Conservation (phyloP, 2,329 filamentous ascomycete genomes). For the Colletotrichum melonis region DNA sequence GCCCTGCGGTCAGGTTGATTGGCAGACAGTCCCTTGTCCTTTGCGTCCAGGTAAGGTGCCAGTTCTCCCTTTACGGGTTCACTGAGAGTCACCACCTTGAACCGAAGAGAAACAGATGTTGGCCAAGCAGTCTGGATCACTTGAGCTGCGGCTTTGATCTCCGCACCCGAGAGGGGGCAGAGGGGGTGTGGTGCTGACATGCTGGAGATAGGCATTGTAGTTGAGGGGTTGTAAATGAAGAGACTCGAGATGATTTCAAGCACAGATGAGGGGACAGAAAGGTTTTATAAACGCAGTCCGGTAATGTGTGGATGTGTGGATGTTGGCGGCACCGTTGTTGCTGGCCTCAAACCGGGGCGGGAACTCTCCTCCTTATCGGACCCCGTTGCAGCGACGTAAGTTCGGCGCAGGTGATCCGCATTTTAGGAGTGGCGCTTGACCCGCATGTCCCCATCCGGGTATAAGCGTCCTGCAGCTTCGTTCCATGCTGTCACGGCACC, state of each 20-base stretch:
- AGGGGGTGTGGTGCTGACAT: slow-evolving; percentile 60
- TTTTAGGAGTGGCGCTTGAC: slow-evolving; percentile 16
- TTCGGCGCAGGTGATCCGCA: slow-evolving; percentile 20
- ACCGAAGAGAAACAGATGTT: slow-evolving; percentile 64
- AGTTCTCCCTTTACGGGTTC: slow-evolving; percentile 67
- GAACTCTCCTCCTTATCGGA: slow-evolving; percentile 8
- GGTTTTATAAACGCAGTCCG: background rate
- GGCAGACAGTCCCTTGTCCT: slow-evolving; percentile 50
- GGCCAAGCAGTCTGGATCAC: slow-evolving; percentile 68
- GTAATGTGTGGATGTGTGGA: background rate
- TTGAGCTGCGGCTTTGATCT: slow-evolving; percentile 63
- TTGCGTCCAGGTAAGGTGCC: slow-evolving; percentile 61
- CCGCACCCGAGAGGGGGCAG: slow-evolving; percentile 66
- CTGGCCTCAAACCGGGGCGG: slow-evolving; percentile 28
- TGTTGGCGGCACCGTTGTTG: background rate
- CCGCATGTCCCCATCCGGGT: slow-evolving; percentile 20
- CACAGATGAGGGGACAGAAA: background rate
- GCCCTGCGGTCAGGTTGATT: slow-evolving; percentile 57
- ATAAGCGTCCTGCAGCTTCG: slow-evolving; percentile 20
- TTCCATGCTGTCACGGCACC: background rate
- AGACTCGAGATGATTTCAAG: background rate
- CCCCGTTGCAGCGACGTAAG: slow-evolving; percentile 6
- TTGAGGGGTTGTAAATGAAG: background rate
- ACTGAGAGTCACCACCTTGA: slow-evolving; percentile 71
- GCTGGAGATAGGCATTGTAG: background rate